phyloP scores from a whole-genome alignment of 148 eudicot species.

The Rhododendron vialii region DNA sequence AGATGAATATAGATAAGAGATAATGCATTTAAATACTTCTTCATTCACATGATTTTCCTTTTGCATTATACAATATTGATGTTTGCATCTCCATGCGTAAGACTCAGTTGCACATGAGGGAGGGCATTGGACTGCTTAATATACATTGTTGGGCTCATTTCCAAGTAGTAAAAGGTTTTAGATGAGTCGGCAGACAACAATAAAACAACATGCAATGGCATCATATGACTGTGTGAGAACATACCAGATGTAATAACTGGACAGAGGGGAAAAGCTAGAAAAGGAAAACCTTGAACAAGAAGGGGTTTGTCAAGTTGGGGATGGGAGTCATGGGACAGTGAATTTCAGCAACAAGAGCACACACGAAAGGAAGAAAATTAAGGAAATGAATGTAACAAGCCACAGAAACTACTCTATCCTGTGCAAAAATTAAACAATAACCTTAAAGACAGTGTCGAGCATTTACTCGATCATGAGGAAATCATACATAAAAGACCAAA shows the following conservation, averaged over 20 bases:
- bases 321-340: neutral
- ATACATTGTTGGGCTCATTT: neutral
- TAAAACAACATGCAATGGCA: neutral
- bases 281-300: neutral
- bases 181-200: neutral
- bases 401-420: neutral
- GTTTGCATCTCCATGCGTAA: neutral
- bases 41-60: neutral
- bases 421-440: neutral
- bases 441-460: neutral
- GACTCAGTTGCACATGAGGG: neutral
- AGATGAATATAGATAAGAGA: neutral
- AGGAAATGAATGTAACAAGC: neutral
- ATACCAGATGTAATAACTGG: neutral
- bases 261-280: neutral
- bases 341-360: neutral
- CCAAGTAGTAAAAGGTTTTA: neutral
- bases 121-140: neutral
- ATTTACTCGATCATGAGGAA: neutral
- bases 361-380: neutral
- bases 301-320: neutral
- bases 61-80: neutral
- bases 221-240: neutral
- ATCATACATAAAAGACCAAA: neutral
- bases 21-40: neutral